A percentile compares a stretch with the other conserved stretches of the same genome.
Conservation (phyloP, 2,329 filamentous ascomycete species). For the Chrysosporium keratinophilum region DNA sequence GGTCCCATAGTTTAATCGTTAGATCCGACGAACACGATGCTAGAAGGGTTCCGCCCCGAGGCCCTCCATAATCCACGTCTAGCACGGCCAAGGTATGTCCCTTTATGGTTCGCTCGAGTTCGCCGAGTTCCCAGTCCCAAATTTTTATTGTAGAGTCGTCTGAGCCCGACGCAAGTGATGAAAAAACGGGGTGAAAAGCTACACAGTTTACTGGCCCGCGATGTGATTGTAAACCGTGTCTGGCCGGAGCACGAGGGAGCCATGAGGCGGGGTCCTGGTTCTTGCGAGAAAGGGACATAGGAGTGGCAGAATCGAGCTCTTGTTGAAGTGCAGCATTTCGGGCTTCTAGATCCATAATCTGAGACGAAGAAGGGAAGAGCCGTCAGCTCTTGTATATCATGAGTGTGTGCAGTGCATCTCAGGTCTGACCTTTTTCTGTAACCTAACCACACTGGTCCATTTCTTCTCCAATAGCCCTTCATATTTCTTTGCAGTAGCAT, state of each 20-base stretch:
- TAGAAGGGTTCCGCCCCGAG: conserved; percentile 65
- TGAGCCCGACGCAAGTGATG: conserved; percentile 77
- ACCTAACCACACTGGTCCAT: conserved; percentile 87
- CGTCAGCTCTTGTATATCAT: neutral
- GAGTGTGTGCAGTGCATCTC: neutral
- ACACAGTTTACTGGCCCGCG: conserved; percentile 72
- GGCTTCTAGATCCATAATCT: conserved; percentile 91
- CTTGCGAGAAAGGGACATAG: conserved; percentile 61
- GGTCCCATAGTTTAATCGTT: conserved; percentile 93
- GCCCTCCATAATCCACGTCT: conserved; percentile 83
- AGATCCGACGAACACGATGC: conserved; percentile 80
- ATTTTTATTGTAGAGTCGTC: conserved; percentile 93
- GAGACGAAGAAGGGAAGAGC: neutral
- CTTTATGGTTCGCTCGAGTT: conserved; percentile 81
- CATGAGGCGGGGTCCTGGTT: conserved; percentile 78
- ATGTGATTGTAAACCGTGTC: conserved; percentile 75
- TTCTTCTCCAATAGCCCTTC: conserved; percentile 93
- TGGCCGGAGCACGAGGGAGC: conserved; percentile 72
- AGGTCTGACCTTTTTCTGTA: conserved; percentile 76
- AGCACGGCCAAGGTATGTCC: conserved; percentile 82
- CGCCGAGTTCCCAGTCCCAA: conserved; percentile 92
- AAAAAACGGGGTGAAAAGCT: conserved; percentile 87
- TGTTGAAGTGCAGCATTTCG: conserved; percentile 61
- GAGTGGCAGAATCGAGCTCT: conserved; percentile 76
- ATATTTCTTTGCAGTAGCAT: conserved; percentile 81